phyloP scores from a whole-genome alignment of 2,329 filamentous ascomycete species.

The Beauveria varroae region DNA sequence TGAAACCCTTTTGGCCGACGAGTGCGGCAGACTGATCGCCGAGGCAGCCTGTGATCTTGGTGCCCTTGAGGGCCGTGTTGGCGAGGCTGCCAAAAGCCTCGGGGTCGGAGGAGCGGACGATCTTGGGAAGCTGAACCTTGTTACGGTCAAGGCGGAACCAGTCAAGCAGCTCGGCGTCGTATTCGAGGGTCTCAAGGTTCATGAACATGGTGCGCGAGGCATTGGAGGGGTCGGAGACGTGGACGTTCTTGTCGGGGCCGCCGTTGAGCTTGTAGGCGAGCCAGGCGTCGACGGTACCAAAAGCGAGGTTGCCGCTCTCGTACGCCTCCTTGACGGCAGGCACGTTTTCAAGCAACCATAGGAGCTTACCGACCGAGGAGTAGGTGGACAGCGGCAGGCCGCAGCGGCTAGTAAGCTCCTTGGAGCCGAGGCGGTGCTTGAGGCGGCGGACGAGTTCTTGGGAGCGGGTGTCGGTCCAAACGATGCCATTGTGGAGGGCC shows the following conservation, averaged over 20 bases:
- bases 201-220: conserved; percentile 86
- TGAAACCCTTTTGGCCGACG: conserved; percentile 73
- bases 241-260: conserved; percentile 53
- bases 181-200: conserved; percentile 68
- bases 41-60: conserved; percentile 67
- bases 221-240: conserved; percentile 74
- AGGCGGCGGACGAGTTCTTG: conserved; percentile 64
- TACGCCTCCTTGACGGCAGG: conserved; percentile 62
- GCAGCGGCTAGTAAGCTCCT: conserved; percentile 59
- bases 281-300: conserved; percentile 78
- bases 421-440: conserved; percentile 57
- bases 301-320: conserved; percentile 62
- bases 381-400: conserved; percentile 78
- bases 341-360: conserved; percentile 68
- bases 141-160: conserved; percentile 67
- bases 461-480: conserved; percentile 79
- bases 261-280: conserved; percentile 74
- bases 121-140: conserved; percentile 67
- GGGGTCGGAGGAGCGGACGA: conserved; percentile 64
- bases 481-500: conserved; percentile 72
- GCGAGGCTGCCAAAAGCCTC: conserved; percentile 60
- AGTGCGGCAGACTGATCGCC: conserved; percentile 77
- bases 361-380: conserved; percentile 68
- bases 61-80: conserved; percentile 55
- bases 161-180: conserved; percentile 63